Base-by-base conservation (phyloP, 2,329 filamentous ascomycete genomes). In the Trichophyton schoenleinii region DNA sequence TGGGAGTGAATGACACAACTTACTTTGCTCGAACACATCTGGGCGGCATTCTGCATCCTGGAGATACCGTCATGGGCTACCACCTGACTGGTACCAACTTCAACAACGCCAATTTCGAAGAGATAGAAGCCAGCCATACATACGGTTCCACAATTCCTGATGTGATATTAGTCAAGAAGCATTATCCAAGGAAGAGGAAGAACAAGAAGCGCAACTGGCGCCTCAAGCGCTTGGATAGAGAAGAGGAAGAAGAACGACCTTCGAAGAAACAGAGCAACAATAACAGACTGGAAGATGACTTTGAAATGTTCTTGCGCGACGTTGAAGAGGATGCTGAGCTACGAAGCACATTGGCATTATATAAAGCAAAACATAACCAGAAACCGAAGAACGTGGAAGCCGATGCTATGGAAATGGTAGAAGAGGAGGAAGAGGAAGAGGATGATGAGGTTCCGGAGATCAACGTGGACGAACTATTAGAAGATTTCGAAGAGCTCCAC, bases 11-110 rank as follows among this genome's bases (percentile, higher is more conserved):
- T 70, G 88, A 95, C 75, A 87, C 81, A 66, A 92, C 88, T 1
- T 99, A 94, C 76, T 94, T 92, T 73, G 87, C 88, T 62, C 82
- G 91, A 63, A 97, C 94, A 34, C 94, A 99, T 74, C 81, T 99
- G 4, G 94, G 92, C 53, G 84, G 84, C 61, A 80, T 96, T 55
- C 79, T 99, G 11, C 88, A 95, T 69, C 84, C 89, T 0, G 94
- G 94, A 60, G 94, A 99, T 77, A 91, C 89, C 0, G 94, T 87
- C 3, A 85, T 99, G 81, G 94, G 94, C n/a, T 99, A 96, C 73
- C 84, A 95, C 73, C 77, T 99, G 57, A 86, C 84, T 3, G 91
- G 90, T 58, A 86, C 90, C 60, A 95, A 95, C 74, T 96, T 92
- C 80, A 97, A 99, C 81, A 94, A 91, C 71, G 79, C 82, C 8